phyloP scores from a whole-genome alignment of 1,139 yeast genomes.

The Saccharomyces pastorianus region DNA sequence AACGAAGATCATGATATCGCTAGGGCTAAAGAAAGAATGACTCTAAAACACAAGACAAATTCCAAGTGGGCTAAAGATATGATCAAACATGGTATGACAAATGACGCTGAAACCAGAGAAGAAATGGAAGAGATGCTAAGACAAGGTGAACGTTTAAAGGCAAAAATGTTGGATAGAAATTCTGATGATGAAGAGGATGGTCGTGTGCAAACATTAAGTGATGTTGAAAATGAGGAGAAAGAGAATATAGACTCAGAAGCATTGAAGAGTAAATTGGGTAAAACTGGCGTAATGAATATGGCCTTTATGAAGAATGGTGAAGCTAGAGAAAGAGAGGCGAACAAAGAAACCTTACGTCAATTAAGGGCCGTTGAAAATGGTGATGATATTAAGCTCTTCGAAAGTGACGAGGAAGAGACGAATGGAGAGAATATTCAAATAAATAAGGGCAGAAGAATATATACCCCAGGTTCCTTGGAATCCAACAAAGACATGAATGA shows the following conservation, averaged over 20 bases:
- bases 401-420: constrained; percentile 34
- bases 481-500: constrained; percentile 39
- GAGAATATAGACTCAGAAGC: constrained; percentile 35
- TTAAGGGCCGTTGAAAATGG: constrained; percentile 43
- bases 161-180: constrained; percentile 63
- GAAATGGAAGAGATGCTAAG: constrained; percentile 92
- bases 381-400: constrained; percentile 35
- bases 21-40: constrained; percentile 89
- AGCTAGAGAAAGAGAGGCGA: constrained; percentile 49
- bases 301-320: constrained; percentile 90
- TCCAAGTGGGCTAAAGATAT: constrained; percentile 86
- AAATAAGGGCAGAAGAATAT: constrained; percentile 76
- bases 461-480: constrained; percentile 59
- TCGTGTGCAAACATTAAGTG: constrained; percentile 43
- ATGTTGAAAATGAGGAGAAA: constrained; percentile 38
- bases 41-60: constrained; percentile 79
- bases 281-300: constrained; percentile 81
- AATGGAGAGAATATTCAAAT: constrained; percentile 40
- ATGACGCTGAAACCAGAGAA: constrained; percentile 72
- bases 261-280: constrained; percentile 47
- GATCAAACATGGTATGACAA: constrained; percentile 84
- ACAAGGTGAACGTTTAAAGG: constrained; percentile 70
- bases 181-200: constrained; percentile 38
- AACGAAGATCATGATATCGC: constrained; percentile 60
- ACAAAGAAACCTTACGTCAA: constrained; percentile 44